phyloP scores from a whole-genome alignment of 176 grass and related monocot species.

The Lolium perenne region DNA sequence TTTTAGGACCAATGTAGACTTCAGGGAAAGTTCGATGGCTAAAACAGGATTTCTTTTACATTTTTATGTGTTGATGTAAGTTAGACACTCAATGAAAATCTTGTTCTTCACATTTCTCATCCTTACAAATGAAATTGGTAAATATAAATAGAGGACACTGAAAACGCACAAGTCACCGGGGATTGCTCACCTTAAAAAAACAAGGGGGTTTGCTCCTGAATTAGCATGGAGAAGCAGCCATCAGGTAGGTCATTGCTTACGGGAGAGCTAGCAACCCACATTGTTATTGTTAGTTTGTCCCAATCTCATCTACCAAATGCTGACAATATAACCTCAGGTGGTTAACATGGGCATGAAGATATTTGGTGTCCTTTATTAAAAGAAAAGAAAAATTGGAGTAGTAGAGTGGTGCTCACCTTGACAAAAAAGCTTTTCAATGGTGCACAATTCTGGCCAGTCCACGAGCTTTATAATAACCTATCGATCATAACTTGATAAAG shows the following conservation, averaged over 20 bases:
- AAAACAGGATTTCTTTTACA: too few relatives aligned
- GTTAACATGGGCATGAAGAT: neutral
- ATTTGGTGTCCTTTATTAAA: constrained; percentile 21
- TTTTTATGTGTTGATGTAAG: too few relatives aligned
- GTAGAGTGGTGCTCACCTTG: neutral
- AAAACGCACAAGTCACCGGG: neutral
- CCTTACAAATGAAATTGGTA: too few relatives aligned
- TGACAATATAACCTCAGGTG: constrained; percentile 15
- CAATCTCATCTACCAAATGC: constrained; percentile 32
- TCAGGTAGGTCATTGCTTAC: constrained; percentile 22
- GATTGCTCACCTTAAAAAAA: neutral
- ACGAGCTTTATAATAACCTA: neutral
- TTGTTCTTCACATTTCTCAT: too few relatives aligned
- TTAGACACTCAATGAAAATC: too few relatives aligned
- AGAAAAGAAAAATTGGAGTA: neutral
- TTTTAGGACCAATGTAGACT: too few relatives aligned
- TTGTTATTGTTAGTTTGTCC: constrained; percentile 31
- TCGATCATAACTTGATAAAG: neutral
- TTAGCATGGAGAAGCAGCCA: constrained; percentile 22
- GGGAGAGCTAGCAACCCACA: neutral
- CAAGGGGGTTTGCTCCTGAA: constrained; percentile 2
- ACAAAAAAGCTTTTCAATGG: neutral
- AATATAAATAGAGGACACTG: neutral
- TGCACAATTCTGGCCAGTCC: constrained; percentile 11
- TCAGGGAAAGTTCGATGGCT: too few relatives aligned